phyloP scores from a whole-genome alignment of 768 basidiomycete species.

The Agrocybe praecox region DNA sequence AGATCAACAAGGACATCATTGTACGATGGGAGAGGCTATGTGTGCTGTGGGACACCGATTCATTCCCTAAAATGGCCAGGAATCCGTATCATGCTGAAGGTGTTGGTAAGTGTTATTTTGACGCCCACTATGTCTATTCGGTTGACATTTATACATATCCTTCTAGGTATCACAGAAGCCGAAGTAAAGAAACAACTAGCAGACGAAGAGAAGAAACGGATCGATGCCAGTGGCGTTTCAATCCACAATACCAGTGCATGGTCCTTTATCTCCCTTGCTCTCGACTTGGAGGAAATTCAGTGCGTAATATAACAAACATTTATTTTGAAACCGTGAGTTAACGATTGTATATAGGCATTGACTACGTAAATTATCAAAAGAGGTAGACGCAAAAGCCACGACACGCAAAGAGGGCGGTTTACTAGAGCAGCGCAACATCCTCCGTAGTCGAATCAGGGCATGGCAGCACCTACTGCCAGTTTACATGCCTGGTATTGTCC shows the following conservation, averaged over 20 bases:
- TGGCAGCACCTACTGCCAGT: conserved; percentile 1
- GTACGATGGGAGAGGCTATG: too few species aligned
- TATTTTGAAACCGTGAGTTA: not conserved
- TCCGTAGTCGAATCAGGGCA: not conserved
- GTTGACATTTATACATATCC: not conserved
- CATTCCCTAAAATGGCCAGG: conserved; percentile 4
- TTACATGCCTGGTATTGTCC: conserved; percentile 14
- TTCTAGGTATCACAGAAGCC: conserved; percentile 5
- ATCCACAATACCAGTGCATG: not conserved
- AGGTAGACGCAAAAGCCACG: not conserved
- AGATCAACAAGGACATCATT: too few species aligned
- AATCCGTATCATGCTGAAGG: conserved; percentile 9
- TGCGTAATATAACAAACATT: too few species aligned
- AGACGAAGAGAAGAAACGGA: conserved; percentile 1
- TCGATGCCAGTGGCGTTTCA: not conserved
- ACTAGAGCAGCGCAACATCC: not conserved
- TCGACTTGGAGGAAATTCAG: conserved; percentile 18
- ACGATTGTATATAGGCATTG: conserved; percentile 3
- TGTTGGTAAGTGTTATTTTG: not conserved
- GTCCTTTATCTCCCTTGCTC: conserved; percentile 6
- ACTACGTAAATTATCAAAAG: conserved; percentile 2
- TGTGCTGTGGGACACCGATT: too few species aligned
- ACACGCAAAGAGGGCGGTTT: conserved; percentile 5
- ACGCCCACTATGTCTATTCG: not conserved
- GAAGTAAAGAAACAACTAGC: conserved; percentile 6